phyloP scores from a whole-genome alignment of 768 basidiomycete genomes.

The Pholiota microspora region DNA sequence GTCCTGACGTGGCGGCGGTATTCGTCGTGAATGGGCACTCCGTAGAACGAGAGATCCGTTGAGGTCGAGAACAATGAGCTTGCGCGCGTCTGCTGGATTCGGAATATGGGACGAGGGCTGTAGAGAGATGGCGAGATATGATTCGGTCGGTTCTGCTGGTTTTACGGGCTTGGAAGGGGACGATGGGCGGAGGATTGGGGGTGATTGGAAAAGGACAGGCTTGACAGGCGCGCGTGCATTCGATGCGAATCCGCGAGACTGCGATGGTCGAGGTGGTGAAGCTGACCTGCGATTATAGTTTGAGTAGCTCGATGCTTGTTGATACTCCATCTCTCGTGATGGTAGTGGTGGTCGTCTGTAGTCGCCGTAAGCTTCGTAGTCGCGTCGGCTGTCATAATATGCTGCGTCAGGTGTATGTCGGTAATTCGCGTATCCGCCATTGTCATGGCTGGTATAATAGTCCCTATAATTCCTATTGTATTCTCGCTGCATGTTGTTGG shows the following conservation, averaged over 20 bases:
- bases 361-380: neutral
- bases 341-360: neutral
- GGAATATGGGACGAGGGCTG: constrained; percentile 26
- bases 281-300: neutral
- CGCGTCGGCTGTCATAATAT: neutral
- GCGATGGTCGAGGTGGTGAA: neutral
- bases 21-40: constrained; percentile 33
- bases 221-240: neutral
- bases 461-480: neutral
- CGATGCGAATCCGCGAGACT: neutral
- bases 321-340: neutral
- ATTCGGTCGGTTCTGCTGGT: constrained; percentile 23
- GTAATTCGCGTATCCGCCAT: neutral
- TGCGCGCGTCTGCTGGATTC: constrained; percentile 36
- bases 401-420: neutral
- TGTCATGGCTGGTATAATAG: neutral
- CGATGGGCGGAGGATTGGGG: neutral
- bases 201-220: neutral
- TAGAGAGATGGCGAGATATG: constrained; percentile 30
- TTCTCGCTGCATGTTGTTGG: neutral
- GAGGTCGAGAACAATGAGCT: constrained; percentile 72
- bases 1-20: neutral
- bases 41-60: constrained; percentile 75
- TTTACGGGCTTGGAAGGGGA: constrained; percentile 8
- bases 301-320: neutral